Evolutionary conservation across 2,329 filamentous ascomycete genomes (phyloP).

Genomic region (Pseudocercospora cruenta): DNA sequence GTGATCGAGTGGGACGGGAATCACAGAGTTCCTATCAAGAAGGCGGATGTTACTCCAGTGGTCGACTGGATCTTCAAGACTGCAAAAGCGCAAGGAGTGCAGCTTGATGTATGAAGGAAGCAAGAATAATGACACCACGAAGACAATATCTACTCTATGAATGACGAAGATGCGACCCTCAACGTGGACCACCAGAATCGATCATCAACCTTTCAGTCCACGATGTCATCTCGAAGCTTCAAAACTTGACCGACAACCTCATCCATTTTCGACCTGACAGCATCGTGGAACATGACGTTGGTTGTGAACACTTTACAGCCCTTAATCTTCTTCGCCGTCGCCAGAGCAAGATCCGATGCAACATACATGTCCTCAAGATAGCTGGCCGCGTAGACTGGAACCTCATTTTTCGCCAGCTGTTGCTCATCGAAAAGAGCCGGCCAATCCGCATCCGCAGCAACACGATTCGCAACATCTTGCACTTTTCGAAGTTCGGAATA

Average conservation of each 20-base stretch:
- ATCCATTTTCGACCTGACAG: conserved; percentile 70
- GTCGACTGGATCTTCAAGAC: conserved; percentile 57
- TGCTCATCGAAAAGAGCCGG: conserved; percentile 73
- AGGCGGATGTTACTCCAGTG: conserved; percentile 63
- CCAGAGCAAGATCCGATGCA: conserved; percentile 71
- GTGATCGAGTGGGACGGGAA: conserved; percentile 74
- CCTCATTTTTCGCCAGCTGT: conserved; percentile 73
- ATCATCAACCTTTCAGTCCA: conserved; percentile 50
- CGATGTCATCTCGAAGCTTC: conserved; percentile 70
- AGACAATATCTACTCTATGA: neutral
- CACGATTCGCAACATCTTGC: conserved; percentile 67
- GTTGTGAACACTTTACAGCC: conserved; percentile 81
- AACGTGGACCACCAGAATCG: neutral
- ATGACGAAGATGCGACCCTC: neutral
- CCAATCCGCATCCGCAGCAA: conserved; percentile 74
- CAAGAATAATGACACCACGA: neutral
- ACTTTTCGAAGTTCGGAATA: conserved; percentile 75
- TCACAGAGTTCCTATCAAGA: conserved; percentile 72
- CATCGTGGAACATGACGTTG: conserved; percentile 86
- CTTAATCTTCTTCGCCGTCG: conserved; percentile 74
- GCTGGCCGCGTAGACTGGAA: conserved; percentile 83
- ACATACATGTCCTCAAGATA: conserved; percentile 94
- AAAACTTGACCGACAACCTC: conserved; percentile 80
- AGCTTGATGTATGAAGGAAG: conserved; percentile 11
- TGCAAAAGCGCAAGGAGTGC: conserved; percentile 54